Evolutionary conservation across 2,329 filamentous ascomycete genomes (phyloP), one percentile per base, ranked within the genome.

Genomic region (Lasiodiplodia theobromae): DNA sequence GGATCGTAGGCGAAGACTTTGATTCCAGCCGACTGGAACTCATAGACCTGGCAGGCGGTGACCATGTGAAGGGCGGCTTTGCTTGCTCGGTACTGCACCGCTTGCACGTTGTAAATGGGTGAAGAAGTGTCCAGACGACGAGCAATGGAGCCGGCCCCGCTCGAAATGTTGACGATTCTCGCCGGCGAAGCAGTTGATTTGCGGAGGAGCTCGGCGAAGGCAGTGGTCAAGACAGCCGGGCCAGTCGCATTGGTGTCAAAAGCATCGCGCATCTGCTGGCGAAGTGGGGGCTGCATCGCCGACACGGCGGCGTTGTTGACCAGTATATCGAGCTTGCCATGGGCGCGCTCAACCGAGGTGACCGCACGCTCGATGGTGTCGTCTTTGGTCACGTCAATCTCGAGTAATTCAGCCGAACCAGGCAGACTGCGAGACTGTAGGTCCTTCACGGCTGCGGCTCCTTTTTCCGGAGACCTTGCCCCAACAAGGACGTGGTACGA

Each of bases 221-320:
- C 69, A 53, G 73, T 73, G 1, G 73, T 71, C 2, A 77, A 70
- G 6, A 77, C 66, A 31, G 72, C 74, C 0, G 76, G 76, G 0
- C 75, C 76, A 0, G 72, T 76, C 1, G 74, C 74, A 40, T 77
- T 77, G 16, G 72, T 73, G 21, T 77, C 72, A 66, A 77, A 77
- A 0, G 72, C 71, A 1, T 58, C 14, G 2, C 44, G 68, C 47
- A 65, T 21, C 4, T 54, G 18, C 23, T 40, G 37, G 47, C 60
- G 60, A 11, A 65, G 60, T 11, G 60, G 44, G 72, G 7, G 76
- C 75, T 66, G 78, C 77, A 11, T 78, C 16, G 77, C 77, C 76
- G 86, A 83, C 52, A 87, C 79, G 4, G 79, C 83, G 1, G 80
- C 83, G 71, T 85, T 85, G 73, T 75, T 78, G 68, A 86, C 76